phyloP scores from a whole-genome alignment of 768 basidiomycete genomes.

The Lentinus tigrinus region DNA sequence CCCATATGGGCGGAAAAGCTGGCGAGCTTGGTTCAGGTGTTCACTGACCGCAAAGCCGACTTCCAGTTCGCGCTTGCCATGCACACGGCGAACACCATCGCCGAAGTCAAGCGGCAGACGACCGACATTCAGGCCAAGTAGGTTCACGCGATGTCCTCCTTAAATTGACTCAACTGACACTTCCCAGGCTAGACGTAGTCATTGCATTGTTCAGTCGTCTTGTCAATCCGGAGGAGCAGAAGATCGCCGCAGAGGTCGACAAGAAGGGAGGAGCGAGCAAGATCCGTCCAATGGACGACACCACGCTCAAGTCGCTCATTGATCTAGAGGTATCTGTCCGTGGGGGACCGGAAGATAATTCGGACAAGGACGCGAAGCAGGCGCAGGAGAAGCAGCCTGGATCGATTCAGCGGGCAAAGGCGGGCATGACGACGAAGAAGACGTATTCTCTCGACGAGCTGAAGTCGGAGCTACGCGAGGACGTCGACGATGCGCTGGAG shows the following conservation, averaged over 20 bases:
- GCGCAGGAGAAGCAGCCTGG: not conserved
- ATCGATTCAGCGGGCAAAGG: not conserved
- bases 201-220: slow-evolving; percentile 37
- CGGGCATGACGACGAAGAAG: not conserved
- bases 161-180: no score
- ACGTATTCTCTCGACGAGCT: not conserved
- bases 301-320: not conserved
- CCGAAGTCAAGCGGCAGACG: slow-evolving; percentile 21
- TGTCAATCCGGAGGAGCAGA: slow-evolving; percentile 40
- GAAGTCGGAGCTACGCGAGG: slow-evolving; percentile 7
- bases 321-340: not conserved
- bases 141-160: not conserved
- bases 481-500: slow-evolving; percentile 30
- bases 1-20: slow-evolving; percentile 31
- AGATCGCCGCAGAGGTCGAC: slow-evolving; percentile 26
- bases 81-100: slow-evolving; percentile 21
- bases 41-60: slow-evolving; percentile 25
- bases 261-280: not conserved
- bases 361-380: not conserved
- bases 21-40: slow-evolving; percentile 18
- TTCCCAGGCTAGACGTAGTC: slow-evolving; percentile 29
- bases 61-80: slow-evolving; percentile 30
- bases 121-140: slow-evolving; percentile 15
- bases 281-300: not conserved
- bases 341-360: not conserved